Base-by-base conservation (phyloP, 306 rosid genomes). In the Vigna trinervia region DNA sequence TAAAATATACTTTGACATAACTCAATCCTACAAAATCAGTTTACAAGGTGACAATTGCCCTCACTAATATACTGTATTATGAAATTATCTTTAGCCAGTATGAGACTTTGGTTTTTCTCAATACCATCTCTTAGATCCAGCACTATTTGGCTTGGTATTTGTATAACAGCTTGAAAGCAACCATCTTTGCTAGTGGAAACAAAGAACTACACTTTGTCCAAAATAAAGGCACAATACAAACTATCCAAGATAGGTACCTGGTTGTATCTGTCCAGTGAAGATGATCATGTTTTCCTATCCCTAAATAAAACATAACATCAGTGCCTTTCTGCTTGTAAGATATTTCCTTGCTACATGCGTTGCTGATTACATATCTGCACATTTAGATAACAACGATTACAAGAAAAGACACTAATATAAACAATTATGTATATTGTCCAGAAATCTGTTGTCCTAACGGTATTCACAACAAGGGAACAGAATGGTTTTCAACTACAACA, bases 301-400 rank as follows among this genome's bases (percentile, higher is more conserved):
- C 83, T 83, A 94, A 80, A 77, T 74, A 86, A 78, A 87, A 88
- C 39, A 84, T 60, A 57, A 62, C 73, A 15, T 94, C 91, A 39
- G 94, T 92, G 62, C 97, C 98, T 77, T 92, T 94, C 80, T 94
- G 98, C 86, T 88, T 92, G 74, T 85, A 94, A 81, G 87, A 77
- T 39, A 94, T 75, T 84, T 92, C 93, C 86, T 80, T 90, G 81
- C 92, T 84, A 88, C 98, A 94, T 56, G 98, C 97, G 76, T 94
- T 94, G 85, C 97, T 89, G 78, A 94, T 94, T 73, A 94, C 89
- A 77, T 83, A 94, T 84, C 98, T 94, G 93, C 83, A 87, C 65
- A 48, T 68, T 38, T 71, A 86, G 73, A 74, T 79, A 77, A 36
- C 48, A 69, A 79, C 43, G 34, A 60, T 80, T 64, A 68, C 61